Conservation (phyloP, 2,329 filamentous ascomycete species). For the Neonectria hederae region DNA sequence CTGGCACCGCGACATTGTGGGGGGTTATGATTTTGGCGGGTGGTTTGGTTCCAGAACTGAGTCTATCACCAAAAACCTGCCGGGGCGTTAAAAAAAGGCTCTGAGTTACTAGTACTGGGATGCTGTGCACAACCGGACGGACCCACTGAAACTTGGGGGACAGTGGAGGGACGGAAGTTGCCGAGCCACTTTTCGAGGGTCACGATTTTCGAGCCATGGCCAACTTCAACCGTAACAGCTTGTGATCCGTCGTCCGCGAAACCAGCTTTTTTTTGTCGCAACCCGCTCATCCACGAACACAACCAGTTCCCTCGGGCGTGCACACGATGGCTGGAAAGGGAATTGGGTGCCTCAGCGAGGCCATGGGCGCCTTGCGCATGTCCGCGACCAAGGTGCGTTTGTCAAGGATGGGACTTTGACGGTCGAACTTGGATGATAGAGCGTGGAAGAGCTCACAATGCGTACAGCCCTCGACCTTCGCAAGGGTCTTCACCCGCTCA, state of each 20-base stretch:
- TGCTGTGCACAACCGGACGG: not conserved
- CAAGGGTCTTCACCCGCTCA: constrained; percentile 59
- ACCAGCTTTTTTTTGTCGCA: not conserved
- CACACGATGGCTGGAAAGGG: constrained; percentile 57
- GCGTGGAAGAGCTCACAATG: constrained; percentile 17
- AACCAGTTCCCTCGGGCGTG: constrained; percentile 17
- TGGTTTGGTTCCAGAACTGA: not conserved
- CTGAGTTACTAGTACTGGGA: constrained; percentile 37
- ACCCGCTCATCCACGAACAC: constrained; percentile 7
- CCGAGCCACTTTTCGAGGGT: constrained; percentile 41
- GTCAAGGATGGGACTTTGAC: not conserved
- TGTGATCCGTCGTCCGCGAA: not conserved
- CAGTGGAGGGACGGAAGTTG: constrained; percentile 39
- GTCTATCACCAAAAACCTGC: constrained; percentile 15
- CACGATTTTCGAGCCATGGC: constrained; percentile 40
- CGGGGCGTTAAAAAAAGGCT: constrained; percentile 45
- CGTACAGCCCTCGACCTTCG: constrained; percentile 46
- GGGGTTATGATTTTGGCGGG: constrained; percentile 18
- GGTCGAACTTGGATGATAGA: too few species aligned
- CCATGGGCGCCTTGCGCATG: constrained; percentile 60
- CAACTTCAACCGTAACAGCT: constrained; percentile 7
- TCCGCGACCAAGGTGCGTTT: constrained; percentile 51
- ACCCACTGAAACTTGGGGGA: not conserved
- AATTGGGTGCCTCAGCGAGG: constrained; percentile 61
- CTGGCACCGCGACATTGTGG: constrained; percentile 67